These are phyloP conservation scores for Plectosphaerella sp. DNA, from an alignment of 2,329 filamentous ascomycete genomes.

Conservation along the genomic window DNA sequence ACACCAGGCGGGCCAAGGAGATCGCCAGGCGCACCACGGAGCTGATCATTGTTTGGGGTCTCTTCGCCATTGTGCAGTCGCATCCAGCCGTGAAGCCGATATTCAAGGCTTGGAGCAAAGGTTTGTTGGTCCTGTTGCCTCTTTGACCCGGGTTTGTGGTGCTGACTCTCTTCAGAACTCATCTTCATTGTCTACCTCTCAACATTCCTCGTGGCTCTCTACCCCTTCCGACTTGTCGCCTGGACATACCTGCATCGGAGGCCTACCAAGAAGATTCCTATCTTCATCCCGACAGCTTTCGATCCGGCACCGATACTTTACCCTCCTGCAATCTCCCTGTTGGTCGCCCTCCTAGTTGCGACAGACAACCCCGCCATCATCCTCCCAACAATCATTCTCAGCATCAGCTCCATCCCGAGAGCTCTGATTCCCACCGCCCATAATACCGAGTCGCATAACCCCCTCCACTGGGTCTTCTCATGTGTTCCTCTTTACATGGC, in stretches of 20 bases:
- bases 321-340: constrained; percentile 69
- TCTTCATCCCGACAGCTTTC: constrained; percentile 68
- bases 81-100: constrained; percentile 43
- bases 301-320: constrained; percentile 91
- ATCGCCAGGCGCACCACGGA: constrained; percentile 49
- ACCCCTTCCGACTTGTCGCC: constrained; percentile 54
- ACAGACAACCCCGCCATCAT: constrained; percentile 56
- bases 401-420: constrained; percentile 71
- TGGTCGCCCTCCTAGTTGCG: constrained; percentile 72
- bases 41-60: constrained; percentile 41
- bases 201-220: constrained; percentile 40
- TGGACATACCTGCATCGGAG: constrained; percentile 39
- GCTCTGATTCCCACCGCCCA: constrained; percentile 64
- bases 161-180: constrained; percentile 35
- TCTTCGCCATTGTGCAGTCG: constrained; percentile 43
- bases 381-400: constrained; percentile 77
- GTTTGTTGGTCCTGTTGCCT: constrained; percentile 40
- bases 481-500: constrained; percentile 55
- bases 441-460: constrained; percentile 52
- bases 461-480: constrained; percentile 75
- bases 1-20: constrained; percentile 41
- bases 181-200: constrained; percentile 30
- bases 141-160: constrained; percentile 3
- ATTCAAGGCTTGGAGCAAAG: constrained; percentile 41
- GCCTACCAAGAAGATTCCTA: constrained; percentile 31